Evolutionary conservation across 768 basidiomycete genomes (phyloP), one percentile per base, ranked within the genome.

Genomic region (Russula earlei): DNA sequence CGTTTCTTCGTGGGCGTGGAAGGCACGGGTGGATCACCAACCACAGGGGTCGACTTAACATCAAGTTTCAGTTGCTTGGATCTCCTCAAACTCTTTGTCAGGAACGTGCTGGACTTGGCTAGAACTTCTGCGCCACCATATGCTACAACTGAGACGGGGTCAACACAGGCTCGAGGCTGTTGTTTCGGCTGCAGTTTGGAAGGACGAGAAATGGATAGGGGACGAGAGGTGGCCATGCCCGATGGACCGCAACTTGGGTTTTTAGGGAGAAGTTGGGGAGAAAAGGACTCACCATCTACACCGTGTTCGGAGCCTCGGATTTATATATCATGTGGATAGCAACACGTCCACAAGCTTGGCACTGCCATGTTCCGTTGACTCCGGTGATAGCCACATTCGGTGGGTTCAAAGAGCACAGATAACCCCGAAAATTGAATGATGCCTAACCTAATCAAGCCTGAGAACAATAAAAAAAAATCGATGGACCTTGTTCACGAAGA

Each of bases 151-250:
- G 59, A 49, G 38, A 56, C 38, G 29, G 37, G 40, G 20, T 42
- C 48, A 29, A 52, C 31, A 49, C 52, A 57, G 43, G 55, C 41
- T 48, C n/a, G 49, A 22, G 62, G 33, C 34, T 41, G 53, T 24
- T 38, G 47, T 43, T 62, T 61, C 37, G 36, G 42, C 17, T 47
- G 59, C n/a, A 61, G 49, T 25, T 49, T 61, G 49, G 50, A 53
- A 34, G 62, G 62, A 41, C 60, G 52, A 43, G 59, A 61, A 37
- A 61, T 48, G 10, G 50, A 41, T 40, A 50, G 40, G 45, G 37
- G 24, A 22, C 12, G 42, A 14, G 44, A 34, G 22, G 53, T 19
- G 40, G 47, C 53, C 55, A 60, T 54, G 41, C 49, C 52, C 31
- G 59, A 57, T 50, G 53, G 46, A 54, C 49, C 38, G 45, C 48